Evolutionary conservation across 1,284 basidiomycete genomes (phyloP), one percentile per base, ranked within the genome.

Genomic region (Rhizoctonia solani): DNA sequence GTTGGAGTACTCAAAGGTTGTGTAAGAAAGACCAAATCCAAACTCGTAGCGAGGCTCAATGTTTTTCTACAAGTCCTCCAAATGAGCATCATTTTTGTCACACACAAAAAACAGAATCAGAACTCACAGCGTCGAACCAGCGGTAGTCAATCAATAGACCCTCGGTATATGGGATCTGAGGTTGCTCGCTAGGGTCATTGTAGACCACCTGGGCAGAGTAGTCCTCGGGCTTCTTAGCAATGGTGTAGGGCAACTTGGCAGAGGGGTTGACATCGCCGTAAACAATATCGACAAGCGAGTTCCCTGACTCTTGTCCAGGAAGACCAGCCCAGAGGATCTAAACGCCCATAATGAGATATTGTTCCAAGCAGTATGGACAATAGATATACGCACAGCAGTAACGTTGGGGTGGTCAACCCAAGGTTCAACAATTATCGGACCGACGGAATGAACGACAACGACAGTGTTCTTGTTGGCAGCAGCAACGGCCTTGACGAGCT

Each of bases 171-270:
- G 58, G 59, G 27, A 71, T 67, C 42, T 71, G 68, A 2, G 63
- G 55, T 19, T 63, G 39, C 21, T 16, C 41, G 27, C 32, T 54
- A 19, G 19, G 21, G 25, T 66, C 68, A 1, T 39, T 61, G 54
- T 67, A 67, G 1, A 69, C 56, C 1, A 68, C 53, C 4, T 67
- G 39, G 4, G 68, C 83, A 23, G 82, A 76, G 75, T 93, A 95
- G 75, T 95, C 92, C 29, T 76, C 74, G 0, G 77, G 70, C 21
- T 79, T 76, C 79, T 87, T 88, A 54, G 89, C 90, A 73, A 93
- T 92, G 1, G 91, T 92, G 77, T 92, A 92, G 0, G 92, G 89
- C 34, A 95, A 78, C 39, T 87, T 82, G 3, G 86, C 92, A 21
- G 85, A 86, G 0, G 92, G 92, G 75, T 89, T 93, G 75, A 83